phyloP scores from a whole-genome alignment of 2,329 filamentous ascomycete species.

The Stemphylium beticola region DNA sequence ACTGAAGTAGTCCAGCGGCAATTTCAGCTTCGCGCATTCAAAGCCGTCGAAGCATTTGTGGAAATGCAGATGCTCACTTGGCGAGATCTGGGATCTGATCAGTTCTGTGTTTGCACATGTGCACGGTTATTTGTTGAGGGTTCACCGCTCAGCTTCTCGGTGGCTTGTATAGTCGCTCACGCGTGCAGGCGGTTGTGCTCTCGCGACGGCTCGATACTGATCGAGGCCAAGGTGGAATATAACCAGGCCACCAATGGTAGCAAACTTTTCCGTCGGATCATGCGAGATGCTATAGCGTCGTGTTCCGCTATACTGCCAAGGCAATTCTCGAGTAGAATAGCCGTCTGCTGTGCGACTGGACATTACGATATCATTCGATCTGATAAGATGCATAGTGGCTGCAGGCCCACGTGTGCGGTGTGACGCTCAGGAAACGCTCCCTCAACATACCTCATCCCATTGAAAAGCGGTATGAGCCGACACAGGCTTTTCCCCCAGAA shows the following conservation, averaged over 20 bases:
- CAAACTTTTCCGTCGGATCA: neutral
- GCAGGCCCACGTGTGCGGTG: conserved; percentile 7
- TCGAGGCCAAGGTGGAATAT: neutral
- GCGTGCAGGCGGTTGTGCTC: neutral
- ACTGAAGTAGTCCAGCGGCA: conserved; percentile 49
- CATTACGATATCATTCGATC: neutral
- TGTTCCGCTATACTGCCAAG: neutral
- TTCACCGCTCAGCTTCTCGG: neutral
- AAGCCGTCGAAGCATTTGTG: conserved; percentile 40
- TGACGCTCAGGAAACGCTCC: conserved; percentile 5
- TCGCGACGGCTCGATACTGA: neutral
- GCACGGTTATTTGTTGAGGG: neutral
- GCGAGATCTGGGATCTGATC: conserved; percentile 30
- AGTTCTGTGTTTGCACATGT: conserved; percentile 7
- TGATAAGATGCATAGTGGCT: conserved; percentile 13
- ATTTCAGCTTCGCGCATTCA: conserved; percentile 44
- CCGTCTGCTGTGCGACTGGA: conserved; percentile 5
- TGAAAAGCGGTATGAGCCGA: conserved; percentile 14
- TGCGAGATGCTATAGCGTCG: neutral
- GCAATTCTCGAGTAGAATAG: neutral
- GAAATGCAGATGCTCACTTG: conserved; percentile 37
- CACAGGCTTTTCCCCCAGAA: conserved; percentile 2
- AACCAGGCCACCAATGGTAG: conserved; percentile 1
- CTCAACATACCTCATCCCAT: conserved; percentile 33
- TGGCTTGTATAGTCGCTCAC: neutral